Evolutionary conservation across 2,329 filamentous ascomycete species (phyloP), one percentile per base, ranked within the genome.

Genomic region (Cucurbitaria berberidis): DNA sequence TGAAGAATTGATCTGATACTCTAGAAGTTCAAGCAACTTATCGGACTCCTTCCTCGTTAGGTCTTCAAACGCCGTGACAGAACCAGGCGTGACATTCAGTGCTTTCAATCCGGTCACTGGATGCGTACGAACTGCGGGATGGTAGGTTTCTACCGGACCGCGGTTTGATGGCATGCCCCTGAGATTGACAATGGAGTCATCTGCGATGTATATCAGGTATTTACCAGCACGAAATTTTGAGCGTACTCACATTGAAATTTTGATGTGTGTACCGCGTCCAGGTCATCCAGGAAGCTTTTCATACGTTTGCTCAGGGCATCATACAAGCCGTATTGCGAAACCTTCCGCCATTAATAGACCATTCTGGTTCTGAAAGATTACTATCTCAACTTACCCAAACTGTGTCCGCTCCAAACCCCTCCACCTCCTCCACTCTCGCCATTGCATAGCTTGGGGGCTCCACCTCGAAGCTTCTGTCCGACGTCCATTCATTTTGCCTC

Each of bases 101-200:
- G 77, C 75, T 57, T 79, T 81, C 15, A 81, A 64, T 0, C 76
- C 75, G 0, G 80, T 80, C 4, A 81, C 78, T 0, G 80, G 79
- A 55, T 83, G 80, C 0, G 80, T 81, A 18, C 79, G 66, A 1
- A 83, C 77, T 1, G 78, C 78, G 0, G 80, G 80, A 51, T 82
- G 80, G 45, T 80, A 77, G 0, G 26, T 48, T 21, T 19, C 24
- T 15, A 34, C 35, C 2, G 46, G 75, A 74, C 44, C 21, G 79
- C 79, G 49, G 81, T 76, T 1, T 78, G 78, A 9, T 76, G 71
- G 4, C 42, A 41, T 26, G 22, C 49, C 42, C 18, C 49, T 27
- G 11, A 51, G 41, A 22, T 45, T 32, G 18, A 30, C 13, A 24
- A 51, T 51, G 34, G 48, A 39, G 41, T 29, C 16, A 21, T 49